phyloP scores from a whole-genome alignment of 352 stramenopile species.

The Pythium pyrilobum region DNA sequence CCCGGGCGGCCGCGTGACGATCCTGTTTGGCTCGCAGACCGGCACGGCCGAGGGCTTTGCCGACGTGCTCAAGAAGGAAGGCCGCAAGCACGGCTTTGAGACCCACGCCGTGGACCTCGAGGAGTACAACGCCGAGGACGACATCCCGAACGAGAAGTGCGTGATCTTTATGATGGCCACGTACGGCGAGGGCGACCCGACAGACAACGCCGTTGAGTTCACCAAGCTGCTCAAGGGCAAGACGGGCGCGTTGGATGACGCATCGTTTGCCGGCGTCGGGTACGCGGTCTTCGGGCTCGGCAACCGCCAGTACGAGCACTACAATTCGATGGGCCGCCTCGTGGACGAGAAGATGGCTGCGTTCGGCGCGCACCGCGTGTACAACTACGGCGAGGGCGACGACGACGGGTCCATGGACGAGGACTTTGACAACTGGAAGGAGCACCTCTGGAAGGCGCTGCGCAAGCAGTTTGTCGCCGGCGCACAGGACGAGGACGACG shows the following conservation, averaged over 20 bases:
- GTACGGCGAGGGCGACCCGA: conserved; percentile 98
- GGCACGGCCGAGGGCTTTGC: conserved; percentile 97
- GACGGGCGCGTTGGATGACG: conserved; percentile 15
- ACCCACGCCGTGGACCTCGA: conserved; percentile 92
- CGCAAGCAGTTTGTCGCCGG: conserved; percentile 54
- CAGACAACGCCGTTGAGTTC: conserved; percentile 96
- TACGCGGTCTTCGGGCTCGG: conserved; percentile 98
- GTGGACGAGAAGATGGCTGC: conserved; percentile 86
- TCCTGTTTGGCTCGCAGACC: conserved; percentile 98
- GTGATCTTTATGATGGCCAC: conserved; percentile 96
- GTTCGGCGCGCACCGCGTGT: conserved; percentile 82
- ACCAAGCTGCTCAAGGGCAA: conserved; percentile 88
- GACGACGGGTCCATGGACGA: conserved; percentile 94
- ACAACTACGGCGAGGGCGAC: conserved; percentile 92
- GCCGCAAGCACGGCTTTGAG: conserved; percentile 81
- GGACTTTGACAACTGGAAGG: conserved; percentile 94
- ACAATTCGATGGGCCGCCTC: conserved; percentile 94
- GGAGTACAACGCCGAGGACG: conserved; percentile 83
- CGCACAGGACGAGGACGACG: conserved; percentile 18
- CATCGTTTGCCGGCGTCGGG: conserved; percentile 54
- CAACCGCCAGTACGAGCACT: conserved; percentile 98
- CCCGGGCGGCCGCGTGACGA: conserved; percentile 72
- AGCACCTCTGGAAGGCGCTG: conserved; percentile 84
- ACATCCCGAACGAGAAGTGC: conserved; percentile 39
- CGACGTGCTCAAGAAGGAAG: conserved; percentile 90